phyloP scores from a whole-genome alignment of 2,329 filamentous ascomycete genomes.

The Triangularia verruculosa region DNA sequence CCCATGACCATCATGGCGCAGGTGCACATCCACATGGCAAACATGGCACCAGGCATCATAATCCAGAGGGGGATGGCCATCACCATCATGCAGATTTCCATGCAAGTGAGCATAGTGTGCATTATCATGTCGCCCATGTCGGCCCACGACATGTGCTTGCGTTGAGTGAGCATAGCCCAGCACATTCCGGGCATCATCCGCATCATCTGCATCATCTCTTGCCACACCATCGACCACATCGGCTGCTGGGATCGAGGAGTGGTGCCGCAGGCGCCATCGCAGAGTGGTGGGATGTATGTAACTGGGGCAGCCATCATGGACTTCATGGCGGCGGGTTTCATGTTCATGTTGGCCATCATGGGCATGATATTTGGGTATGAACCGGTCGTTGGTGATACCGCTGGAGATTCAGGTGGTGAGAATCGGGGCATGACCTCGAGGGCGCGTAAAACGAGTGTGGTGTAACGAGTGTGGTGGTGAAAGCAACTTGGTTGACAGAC shows the following conservation, averaged over 20 bases:
- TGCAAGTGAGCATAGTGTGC: slow-evolving; percentile 27
- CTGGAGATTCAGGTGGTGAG: slow-evolving; percentile 1
- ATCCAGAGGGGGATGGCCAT: slow-evolving; percentile 30
- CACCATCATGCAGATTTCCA: slow-evolving; percentile 31
- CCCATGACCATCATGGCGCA: slow-evolving; percentile 27
- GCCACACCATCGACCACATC: slow-evolving; percentile 23
- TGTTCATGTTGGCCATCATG: neutral
- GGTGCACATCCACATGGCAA: slow-evolving; percentile 27
- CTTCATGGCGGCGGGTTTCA: neutral
- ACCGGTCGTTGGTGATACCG: neutral
- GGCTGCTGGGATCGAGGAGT: slow-evolving; percentile 30
- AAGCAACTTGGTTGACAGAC: neutral
- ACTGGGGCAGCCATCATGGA: slow-evolving; percentile 22
- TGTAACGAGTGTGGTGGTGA: neutral
- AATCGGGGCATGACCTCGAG: neutral
- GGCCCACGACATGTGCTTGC: slow-evolving; percentile 21
- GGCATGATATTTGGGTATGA: neutral
- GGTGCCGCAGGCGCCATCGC: slow-evolving; percentile 37
- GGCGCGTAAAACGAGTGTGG: neutral
- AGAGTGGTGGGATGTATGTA: slow-evolving; percentile 36
- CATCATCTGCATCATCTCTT: slow-evolving; percentile 27
- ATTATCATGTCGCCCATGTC: slow-evolving; percentile 27
- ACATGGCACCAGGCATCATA: slow-evolving; percentile 33
- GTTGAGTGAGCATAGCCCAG: slow-evolving; percentile 23
- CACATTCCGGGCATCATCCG: slow-evolving; percentile 25